Conservation (phyloP, 2,329 filamentous ascomycete genomes). For the Pseudocercospora musae region DNA sequence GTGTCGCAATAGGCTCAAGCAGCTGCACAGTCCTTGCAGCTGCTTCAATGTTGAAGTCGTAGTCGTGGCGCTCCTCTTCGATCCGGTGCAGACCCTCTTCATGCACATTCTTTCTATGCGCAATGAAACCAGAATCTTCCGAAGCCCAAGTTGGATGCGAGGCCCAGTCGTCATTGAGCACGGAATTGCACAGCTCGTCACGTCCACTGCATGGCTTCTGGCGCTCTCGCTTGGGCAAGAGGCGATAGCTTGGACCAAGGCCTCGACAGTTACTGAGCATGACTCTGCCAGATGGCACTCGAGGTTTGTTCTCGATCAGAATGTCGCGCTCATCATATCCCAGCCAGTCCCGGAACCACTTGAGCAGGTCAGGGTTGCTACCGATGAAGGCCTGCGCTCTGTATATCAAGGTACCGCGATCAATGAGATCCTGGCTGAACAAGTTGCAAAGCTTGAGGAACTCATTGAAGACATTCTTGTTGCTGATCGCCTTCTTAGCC, state of each 20-base stretch:
- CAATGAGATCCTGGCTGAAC: slow-evolving; percentile 89
- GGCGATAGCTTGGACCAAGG: slow-evolving; percentile 90
- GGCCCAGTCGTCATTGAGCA: slow-evolving; percentile 97
- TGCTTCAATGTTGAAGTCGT: slow-evolving; percentile 96
- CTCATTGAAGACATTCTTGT: slow-evolving; percentile 88
- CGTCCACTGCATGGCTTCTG: slow-evolving; percentile 90
- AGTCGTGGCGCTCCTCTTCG: slow-evolving; percentile 96
- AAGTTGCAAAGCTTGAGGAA: slow-evolving; percentile 97
- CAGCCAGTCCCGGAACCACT: slow-evolving; percentile 82
- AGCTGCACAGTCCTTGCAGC: slow-evolving; percentile 94
- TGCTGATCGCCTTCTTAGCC: slow-evolving; percentile 92
- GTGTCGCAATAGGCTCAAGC: slow-evolving; percentile 87
- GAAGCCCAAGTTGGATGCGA: slow-evolving; percentile 99
- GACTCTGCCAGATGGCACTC: slow-evolving; percentile 74
- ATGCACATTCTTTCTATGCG: slow-evolving; percentile 92
- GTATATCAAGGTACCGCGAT: slow-evolving; percentile 75
- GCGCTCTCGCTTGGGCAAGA: slow-evolving; percentile 85
- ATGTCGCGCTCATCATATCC: slow-evolving; percentile 73
- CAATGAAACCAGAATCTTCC: slow-evolving; percentile 95
- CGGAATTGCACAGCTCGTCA: slow-evolving; percentile 88
- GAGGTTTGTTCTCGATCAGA: slow-evolving; percentile 72
- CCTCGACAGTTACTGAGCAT: slow-evolving; percentile 92
- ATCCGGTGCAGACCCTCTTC: slow-evolving; percentile 94
- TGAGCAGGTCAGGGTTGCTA: slow-evolving; percentile 82
- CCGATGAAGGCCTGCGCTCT: slow-evolving; percentile 84